A percentile compares a stretch with the other conserved stretches of the same genome.
Evolutionary conservation across 1,284 basidiomycete genomes (phyloP).

Genomic region (Wolfiporia cocos): DNA sequence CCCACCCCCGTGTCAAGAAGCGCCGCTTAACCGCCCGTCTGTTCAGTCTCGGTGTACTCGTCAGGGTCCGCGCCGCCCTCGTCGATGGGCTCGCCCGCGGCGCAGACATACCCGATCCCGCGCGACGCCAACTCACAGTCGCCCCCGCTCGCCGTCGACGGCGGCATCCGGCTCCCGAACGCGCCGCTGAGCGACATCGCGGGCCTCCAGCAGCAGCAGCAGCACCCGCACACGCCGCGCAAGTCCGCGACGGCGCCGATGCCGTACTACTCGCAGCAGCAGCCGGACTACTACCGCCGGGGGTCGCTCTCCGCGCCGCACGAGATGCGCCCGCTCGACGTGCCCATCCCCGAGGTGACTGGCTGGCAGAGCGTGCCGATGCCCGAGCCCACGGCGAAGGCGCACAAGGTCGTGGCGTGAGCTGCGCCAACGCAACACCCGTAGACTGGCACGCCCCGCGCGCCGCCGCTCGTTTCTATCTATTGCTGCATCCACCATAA

Average conservation of each 20-base stretch:
- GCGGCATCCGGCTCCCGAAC: constrained; percentile 64
- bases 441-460: background rate
- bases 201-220: constrained; percentile 30
- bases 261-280: constrained; percentile 20
- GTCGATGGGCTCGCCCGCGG: constrained; percentile 57
- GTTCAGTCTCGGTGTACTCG: constrained; percentile 59
- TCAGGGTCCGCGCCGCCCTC: constrained; percentile 55
- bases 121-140: constrained; percentile 49
- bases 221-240: constrained; percentile 29
- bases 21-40: too few relatives aligned
- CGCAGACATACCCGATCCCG: constrained; percentile 50
- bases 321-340: constrained; percentile 15
- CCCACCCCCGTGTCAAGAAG: too few relatives aligned
- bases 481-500: constrained; percentile 1
- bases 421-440: too few relatives aligned
- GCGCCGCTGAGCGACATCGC: constrained; percentile 62
- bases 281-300: constrained; percentile 25
- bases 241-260: constrained; percentile 35
- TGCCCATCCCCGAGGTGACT: constrained; percentile 30
- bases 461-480: constrained; percentile 5
- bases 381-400: constrained; percentile 23
- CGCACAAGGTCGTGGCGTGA: constrained; percentile 19
- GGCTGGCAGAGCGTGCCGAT: constrained; percentile 35
- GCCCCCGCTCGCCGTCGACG: constrained; percentile 44
- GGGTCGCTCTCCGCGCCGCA: constrained; percentile 22